Percentiles rank a stretch among this genome's conserved stretches.
These are phyloP conservation scores for Datura wrightii DNA, from an alignment of 257 asterid genomes.

Conservation along the genomic window DNA sequence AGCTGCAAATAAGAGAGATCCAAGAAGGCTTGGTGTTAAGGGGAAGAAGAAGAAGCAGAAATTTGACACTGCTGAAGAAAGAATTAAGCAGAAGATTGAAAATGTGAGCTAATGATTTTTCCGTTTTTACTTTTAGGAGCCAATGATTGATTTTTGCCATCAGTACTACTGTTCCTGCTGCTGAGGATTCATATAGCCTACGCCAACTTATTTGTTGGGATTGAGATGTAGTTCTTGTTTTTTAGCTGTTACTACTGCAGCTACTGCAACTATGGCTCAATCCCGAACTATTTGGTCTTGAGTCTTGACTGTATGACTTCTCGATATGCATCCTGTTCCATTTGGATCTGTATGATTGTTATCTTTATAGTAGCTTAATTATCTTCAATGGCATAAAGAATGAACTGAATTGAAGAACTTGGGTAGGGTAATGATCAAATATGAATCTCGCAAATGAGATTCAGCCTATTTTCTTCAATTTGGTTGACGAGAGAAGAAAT, in stretches of 20 bases:
- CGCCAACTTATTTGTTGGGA: not conserved
- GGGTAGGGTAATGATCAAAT: not conserved
- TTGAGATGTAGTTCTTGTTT: slow-evolving; percentile 4
- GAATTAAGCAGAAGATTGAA: slow-evolving; percentile 79
- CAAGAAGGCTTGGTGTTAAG: slow-evolving; percentile 73
- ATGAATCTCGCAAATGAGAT: not conserved
- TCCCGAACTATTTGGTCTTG: not conserved
- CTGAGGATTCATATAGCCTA: not conserved
- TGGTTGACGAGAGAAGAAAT: not conserved
- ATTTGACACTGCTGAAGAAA: slow-evolving; percentile 84
- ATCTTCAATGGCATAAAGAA: not conserved
- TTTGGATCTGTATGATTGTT: not conserved
- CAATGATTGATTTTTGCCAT: not conserved
- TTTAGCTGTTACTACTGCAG: not conserved
- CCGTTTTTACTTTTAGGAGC: not conserved
- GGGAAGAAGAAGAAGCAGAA: slow-evolving; percentile 65
- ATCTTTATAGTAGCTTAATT: not conserved
- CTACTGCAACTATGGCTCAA: not conserved
- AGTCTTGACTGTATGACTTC: not conserved
- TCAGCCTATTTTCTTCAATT: slow-evolving; percentile 14
- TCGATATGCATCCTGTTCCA: not conserved
- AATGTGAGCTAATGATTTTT: slow-evolving; percentile 38
- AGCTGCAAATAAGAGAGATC: slow-evolving; percentile 84
- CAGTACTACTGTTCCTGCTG: not conserved
- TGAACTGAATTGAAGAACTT: slow-evolving; percentile 22